Evolutionary conservation across 345 rosid genomes (phyloP), one percentile per base, ranked within the genome.

Genomic region (Salix arbutifolia): DNA sequence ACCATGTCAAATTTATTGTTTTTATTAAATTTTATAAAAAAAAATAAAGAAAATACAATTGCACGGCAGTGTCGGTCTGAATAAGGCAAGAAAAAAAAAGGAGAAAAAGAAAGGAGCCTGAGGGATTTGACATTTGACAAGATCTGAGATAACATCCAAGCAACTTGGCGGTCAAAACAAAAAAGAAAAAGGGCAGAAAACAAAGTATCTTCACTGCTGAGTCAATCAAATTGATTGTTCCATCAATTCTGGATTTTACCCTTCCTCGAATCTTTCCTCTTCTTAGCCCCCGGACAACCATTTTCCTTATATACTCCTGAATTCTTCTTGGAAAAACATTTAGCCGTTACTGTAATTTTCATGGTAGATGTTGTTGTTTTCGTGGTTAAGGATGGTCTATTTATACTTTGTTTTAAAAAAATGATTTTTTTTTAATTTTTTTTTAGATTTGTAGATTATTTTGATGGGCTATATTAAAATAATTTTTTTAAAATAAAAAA

Each of bases 121-220:
- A 50, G 5, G 26, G 79, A 77, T 77, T 77, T 61, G 79, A 77
- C 79, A 35, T 56, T 70, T 70, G 79, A 77, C 60, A 77, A 77
- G 79, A 77, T 70, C 65, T 70, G 46, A 77, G 75, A 70, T 70
- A 69, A 74, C 75, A 67, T 26, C 42, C 33, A 62, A 17, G 25
- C 66, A 73, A 56, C 37, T n/a, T 37, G 26, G 42, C 40, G 38
- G 66, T 38, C 69, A 56, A 69, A 53, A 10, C 78, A 33, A 33
- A 35, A 10, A 33, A n/a, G 1, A 1, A 35, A 35, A 14, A 16
- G 10, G 19, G 28, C 0, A 25, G 19, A 6, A 52, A 19, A 17
- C 8, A 7, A 12, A 6, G 26, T 12, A 7, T n/a, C 67, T 33
- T 75, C 65, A n/a, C 33, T 38, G 78, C 71, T 50, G 18, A 26